Conservation (phyloP, 2,329 filamentous ascomycete species). For the Ceratocystis albifundus region DNA sequence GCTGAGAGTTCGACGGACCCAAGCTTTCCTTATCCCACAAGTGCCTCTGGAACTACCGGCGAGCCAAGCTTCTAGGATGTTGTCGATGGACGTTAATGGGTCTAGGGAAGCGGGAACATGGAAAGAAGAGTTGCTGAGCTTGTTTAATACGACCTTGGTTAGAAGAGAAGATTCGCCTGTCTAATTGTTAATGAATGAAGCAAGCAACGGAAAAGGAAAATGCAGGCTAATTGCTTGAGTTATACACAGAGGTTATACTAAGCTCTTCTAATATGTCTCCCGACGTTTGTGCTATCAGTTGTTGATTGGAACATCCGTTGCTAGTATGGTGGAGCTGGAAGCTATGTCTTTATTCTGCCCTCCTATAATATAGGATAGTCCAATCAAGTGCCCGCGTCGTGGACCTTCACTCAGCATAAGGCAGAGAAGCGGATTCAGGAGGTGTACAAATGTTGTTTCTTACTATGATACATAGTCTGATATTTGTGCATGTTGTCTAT, state of each 20-base stretch:
- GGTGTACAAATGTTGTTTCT: too few species aligned
- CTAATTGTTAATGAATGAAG: not conserved
- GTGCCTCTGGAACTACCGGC: not conserved
- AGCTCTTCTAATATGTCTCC: not conserved
- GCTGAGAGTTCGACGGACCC: not conserved
- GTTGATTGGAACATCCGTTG: not conserved
- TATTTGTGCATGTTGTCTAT: too few species aligned
- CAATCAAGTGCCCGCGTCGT: not conserved
- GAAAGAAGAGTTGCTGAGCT: not conserved
- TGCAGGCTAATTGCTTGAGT: not conserved
- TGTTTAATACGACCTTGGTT: not conserved
- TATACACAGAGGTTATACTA: not conserved
- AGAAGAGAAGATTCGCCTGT: not conserved
- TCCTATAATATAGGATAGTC: not conserved
- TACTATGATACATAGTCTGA: too few species aligned
- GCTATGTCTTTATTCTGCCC: not conserved
- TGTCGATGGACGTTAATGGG: not conserved
- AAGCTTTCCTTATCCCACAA: slow-evolving; percentile 12
- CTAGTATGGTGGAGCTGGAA: not conserved
- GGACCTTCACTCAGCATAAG: too few species aligned
- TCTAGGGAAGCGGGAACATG: not conserved
- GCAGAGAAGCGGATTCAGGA: too few species aligned
- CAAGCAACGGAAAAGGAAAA: too few species aligned
- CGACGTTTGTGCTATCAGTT: not conserved
- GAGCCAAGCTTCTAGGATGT: not conserved